Evolutionary conservation across 495 filamentous ascomycete genomes (phyloP).

Genomic region (Bacidia rubella): DNA sequence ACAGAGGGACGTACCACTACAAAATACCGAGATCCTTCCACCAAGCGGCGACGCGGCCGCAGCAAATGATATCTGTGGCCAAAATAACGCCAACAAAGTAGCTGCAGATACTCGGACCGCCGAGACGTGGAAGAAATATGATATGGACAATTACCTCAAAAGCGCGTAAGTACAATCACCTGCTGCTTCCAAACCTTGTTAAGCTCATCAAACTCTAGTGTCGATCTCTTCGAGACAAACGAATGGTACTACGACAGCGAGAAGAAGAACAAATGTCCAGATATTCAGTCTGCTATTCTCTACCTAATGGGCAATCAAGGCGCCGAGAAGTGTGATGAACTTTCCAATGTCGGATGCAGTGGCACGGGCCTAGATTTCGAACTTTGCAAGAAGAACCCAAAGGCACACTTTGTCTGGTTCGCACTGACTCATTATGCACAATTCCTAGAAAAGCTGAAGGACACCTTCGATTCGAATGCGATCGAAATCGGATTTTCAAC

Average conservation of each 20-base stretch:
- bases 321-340: not conserved
- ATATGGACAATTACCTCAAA: not conserved
- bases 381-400: conserved; percentile 1
- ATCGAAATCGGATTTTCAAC: not conserved
- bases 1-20: too few relatives aligned
- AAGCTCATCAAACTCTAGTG: not conserved
- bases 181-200: not conserved
- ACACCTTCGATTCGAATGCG: not conserved
- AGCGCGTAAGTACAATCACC: not conserved
- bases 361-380: not conserved
- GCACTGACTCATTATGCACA: conserved; percentile 2
- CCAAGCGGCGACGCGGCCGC: too few relatives aligned
- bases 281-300: not conserved
- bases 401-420: conserved; percentile 1
- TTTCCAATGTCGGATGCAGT: not conserved
- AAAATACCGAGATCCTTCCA: too few relatives aligned
- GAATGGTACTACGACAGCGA: not conserved
- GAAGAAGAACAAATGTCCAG: not conserved
- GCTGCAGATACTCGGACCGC: not conserved
- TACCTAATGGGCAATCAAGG: conserved; percentile 2
- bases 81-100: not conserved
- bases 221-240: not conserved
- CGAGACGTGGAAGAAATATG: not conserved
- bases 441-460: not conserved
- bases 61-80: not conserved